Evolutionary conservation across 306 rosid genomes (phyloP), one percentile per base, ranked within the genome.

Genomic region (Potentilla sterilis): DNA sequence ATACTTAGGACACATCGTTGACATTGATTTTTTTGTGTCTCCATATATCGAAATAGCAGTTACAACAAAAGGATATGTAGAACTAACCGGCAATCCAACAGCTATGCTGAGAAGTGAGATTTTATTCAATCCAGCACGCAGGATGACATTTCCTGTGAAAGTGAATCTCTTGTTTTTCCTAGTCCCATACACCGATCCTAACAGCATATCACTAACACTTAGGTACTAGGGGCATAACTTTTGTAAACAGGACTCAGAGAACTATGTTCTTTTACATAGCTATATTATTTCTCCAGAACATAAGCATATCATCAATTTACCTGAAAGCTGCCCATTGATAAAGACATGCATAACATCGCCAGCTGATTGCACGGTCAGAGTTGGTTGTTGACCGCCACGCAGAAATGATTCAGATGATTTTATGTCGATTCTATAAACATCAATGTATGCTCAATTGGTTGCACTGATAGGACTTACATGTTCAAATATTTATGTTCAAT

Each of bases 331-430:
- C 69, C 92, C 97, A 44, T 94, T 89, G 55, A 94, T 84, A 78
- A 90, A 94, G 58, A 91, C 89, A 80, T 91, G 93, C 59, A 94
- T 75, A 52, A 81, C 86, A 85, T 94, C 94, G 35, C 98, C 97
- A 4, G 91, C 86, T 22, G 97, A 91, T 81, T 83, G 82, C 35
- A 83, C 97, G 0, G 81, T 83, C 32, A 94, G 94, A 85, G 80
- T 72, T 21, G 90, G 97, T 69, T 73, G 86, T 70, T 82, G 77
- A 6, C 92, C 92, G 47, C 76, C 83, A 71, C 32, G 88, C 41
- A 89, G 32, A 55, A 85, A 93, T 48, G 85, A 88, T 82, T 94
- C 98, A 48, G 87, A 80, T 73, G 91, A 64, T 75, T 63, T 65
- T 68, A 94, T 82, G 57, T 91, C 61, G 76, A 94, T 90, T 42